Percentiles rank a stretch among this genome's conserved stretches.
These are phyloP conservation scores for Leccinum pellstonianum DNA, from an alignment of 768 basidiomycete genomes.

Conservation along the genomic window DNA sequence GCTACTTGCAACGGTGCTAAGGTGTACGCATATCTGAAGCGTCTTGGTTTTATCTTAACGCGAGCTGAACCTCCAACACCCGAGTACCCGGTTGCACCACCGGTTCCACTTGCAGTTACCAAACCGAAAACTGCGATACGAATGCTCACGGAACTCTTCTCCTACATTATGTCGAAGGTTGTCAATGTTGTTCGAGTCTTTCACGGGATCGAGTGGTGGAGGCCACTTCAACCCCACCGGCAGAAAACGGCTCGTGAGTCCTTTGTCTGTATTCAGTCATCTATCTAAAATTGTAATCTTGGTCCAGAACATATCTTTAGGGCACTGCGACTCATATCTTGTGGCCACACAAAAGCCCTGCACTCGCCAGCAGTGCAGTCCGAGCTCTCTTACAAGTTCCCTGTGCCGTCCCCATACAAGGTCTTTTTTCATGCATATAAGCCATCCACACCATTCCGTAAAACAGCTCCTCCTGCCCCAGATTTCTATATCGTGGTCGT, in stretches of 20 bases:
- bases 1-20: slow-evolving; percentile 31
- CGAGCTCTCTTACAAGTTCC: background rate
- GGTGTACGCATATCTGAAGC: slow-evolving; percentile 91
- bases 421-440: slow-evolving; percentile 93
- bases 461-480: slow-evolving; percentile 70
- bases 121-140: background rate
- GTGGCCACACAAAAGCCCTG: slow-evolving; percentile 53
- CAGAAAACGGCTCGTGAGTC: slow-evolving; percentile 55
- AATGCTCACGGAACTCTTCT: slow-evolving; percentile 15
- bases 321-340: slow-evolving; percentile 68
- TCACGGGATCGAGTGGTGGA: slow-evolving; percentile 57
- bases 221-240: slow-evolving; percentile 50
- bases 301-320: slow-evolving; percentile 62
- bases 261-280: background rate
- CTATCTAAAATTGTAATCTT: slow-evolving; percentile 1
- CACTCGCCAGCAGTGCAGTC: slow-evolving; percentile 25
- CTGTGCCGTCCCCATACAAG: slow-evolving; percentile 44
- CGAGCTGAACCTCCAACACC: slow-evolving; percentile 62
- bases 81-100: slow-evolving; percentile 51
- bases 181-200: slow-evolving; percentile 6
- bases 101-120: slow-evolving; percentile 18
- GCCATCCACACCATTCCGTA: slow-evolving; percentile 81
- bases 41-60: slow-evolving; percentile 86
- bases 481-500: slow-evolving; percentile 88
- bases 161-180: slow-evolving; percentile 6